Evolutionary conservation across 768 basidiomycete genomes (phyloP).

Genomic region (Russula brevipes): DNA sequence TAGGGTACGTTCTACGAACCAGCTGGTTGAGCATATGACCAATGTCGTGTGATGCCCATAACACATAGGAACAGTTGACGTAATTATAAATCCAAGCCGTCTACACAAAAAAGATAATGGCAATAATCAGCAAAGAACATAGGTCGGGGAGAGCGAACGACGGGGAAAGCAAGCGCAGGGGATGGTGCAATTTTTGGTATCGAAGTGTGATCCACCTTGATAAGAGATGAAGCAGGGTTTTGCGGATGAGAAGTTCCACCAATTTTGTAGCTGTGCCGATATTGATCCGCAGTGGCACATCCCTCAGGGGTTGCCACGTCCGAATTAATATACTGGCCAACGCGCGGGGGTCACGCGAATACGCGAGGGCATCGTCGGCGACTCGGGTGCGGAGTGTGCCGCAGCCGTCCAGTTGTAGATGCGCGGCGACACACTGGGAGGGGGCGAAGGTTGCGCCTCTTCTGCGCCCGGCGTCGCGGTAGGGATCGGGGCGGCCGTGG

Average conservation of each 20-base stretch:
- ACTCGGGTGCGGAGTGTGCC: conserved; percentile 11
- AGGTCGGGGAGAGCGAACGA: conserved; percentile 10
- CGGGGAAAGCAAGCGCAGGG: neutral
- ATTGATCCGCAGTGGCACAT: neutral
- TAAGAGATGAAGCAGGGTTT: conserved; percentile 2
- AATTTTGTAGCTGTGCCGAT: neutral
- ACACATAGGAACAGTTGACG: neutral
- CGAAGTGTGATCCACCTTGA: conserved; percentile 6
- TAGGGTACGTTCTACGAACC: conserved; percentile 10
- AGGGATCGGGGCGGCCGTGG: neutral
- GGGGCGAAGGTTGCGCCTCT: conserved; percentile 18
- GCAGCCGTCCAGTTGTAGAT: conserved; percentile 19
- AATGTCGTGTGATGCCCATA: neutral
- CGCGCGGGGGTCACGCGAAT: conserved; percentile 12
- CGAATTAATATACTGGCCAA: conserved; percentile 17
- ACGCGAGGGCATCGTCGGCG: conserved; percentile 13
- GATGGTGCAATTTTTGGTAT: conserved; percentile 14
- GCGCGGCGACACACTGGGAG: conserved; percentile 25
- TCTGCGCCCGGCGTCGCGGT: conserved; percentile 8
- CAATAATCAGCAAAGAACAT: conserved; percentile 15
- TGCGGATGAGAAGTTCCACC: neutral
- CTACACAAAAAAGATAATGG: conserved; percentile 21
- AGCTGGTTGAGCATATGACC: neutral
- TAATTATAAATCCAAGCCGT: conserved; percentile 15
- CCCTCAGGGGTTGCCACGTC: neutral